These are phyloP conservation scores for Chalara sp. DNA, from an alignment of 2,329 filamentous ascomycete genomes.

Conservation along the genomic window DNA sequence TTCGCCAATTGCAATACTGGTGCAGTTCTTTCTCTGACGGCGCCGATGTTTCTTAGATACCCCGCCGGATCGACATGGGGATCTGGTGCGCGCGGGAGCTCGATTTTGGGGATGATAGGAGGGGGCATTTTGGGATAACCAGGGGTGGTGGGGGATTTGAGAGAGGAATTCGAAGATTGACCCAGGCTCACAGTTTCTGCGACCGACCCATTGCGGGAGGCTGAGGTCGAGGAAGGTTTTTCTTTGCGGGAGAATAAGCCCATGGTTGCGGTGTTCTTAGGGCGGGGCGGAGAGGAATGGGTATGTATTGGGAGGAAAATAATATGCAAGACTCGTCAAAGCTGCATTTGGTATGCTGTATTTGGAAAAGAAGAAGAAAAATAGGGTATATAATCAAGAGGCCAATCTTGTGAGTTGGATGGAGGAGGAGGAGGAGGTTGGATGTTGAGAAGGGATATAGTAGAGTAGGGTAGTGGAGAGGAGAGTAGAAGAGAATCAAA, in stretches of 20 bases:
- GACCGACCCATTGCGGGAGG: constrained; percentile 18
- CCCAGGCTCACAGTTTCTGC: constrained; percentile 17
- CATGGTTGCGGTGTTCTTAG: constrained; percentile 11
- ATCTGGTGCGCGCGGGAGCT: constrained; percentile 79
- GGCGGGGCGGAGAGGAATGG: neutral
- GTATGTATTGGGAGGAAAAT: neutral
- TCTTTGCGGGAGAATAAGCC: constrained; percentile 26
- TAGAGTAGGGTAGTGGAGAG: neutral
- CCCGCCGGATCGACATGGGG: constrained; percentile 81
- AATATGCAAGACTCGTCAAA: neutral
- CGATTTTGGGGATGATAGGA: constrained; percentile 60
- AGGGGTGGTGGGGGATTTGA: constrained; percentile 23
- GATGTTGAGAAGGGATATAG: neutral
- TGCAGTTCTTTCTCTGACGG: constrained; percentile 68
- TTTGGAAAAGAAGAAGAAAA: neutral
- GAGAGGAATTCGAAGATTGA: constrained; percentile 20
- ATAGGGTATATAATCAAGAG: neutral
- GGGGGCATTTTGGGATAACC: constrained; percentile 22
- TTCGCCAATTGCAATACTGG: constrained; percentile 61
- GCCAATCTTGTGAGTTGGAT: neutral
- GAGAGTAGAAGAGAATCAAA: neutral
- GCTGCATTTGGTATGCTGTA: neutral
- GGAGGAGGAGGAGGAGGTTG: neutral
- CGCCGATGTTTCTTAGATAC: constrained; percentile 83
- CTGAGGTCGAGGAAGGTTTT: constrained; percentile 17